phyloP scores from a whole-genome alignment of 305 asterid species.

The Fraxinus dipetala region DNA sequence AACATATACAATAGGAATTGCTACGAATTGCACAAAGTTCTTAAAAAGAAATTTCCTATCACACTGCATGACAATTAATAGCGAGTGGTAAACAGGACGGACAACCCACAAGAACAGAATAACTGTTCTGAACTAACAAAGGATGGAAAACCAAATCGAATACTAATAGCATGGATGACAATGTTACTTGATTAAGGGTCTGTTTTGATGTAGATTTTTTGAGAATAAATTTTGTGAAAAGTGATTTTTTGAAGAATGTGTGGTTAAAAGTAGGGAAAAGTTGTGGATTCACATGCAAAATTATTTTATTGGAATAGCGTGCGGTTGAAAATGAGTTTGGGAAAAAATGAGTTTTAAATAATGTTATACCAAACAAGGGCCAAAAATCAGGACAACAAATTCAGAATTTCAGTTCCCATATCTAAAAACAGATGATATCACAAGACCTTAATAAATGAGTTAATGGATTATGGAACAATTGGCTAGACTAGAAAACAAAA shows the following conservation, averaged over 20 bases:
- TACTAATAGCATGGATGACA: background rate
- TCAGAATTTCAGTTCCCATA: background rate
- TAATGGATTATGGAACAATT: background rate
- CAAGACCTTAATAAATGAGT: background rate
- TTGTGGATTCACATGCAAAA: background rate
- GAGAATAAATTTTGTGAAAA: background rate
- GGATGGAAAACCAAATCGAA: background rate
- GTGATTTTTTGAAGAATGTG: background rate
- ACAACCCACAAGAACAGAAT: background rate
- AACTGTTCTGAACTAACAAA: background rate
- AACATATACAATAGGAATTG: background rate
- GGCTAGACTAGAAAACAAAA: background rate
- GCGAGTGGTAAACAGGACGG: background rate
- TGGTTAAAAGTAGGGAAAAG: background rate
- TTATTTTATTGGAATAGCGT: background rate
- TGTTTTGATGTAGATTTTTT: background rate
- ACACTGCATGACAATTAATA: background rate
- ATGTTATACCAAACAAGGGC: background rate
- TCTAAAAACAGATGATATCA: background rate
- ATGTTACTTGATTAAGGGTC: background rate
- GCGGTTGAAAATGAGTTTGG: background rate
- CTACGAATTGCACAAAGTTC: background rate
- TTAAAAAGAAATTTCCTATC: background rate
- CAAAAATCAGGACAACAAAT: background rate
- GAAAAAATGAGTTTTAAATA: background rate